These are phyloP conservation scores for Candolleomyces aberdarensis DNA, from an alignment of 768 basidiomycete genomes.

Conservation along the genomic window DNA sequence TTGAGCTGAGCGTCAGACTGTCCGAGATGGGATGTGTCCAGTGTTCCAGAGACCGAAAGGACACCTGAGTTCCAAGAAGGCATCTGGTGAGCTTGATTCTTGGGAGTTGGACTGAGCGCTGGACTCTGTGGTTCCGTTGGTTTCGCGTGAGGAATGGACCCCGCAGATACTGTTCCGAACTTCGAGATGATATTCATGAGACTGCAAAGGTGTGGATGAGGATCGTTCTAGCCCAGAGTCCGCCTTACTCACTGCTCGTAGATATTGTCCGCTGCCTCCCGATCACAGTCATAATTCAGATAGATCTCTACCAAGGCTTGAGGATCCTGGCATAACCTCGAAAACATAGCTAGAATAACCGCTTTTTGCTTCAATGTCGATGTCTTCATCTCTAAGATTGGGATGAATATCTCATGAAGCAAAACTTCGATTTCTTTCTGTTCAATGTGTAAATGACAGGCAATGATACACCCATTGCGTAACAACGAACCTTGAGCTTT, in stretches of 20 bases:
- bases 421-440: slow-evolving; percentile 99
- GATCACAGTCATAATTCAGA: slow-evolving; percentile 98
- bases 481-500: slow-evolving; percentile 76
- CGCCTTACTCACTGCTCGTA: slow-evolving; percentile 77
- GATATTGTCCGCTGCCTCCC: slow-evolving; percentile 92
- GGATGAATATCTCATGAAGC: slow-evolving; percentile 98
- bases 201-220: slow-evolving; percentile 31
- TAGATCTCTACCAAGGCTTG: slow-evolving; percentile 98
- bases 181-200: slow-evolving; percentile 96
- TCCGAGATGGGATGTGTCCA: slow-evolving; percentile 66
- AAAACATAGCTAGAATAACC: slow-evolving; percentile 85
- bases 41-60: slow-evolving; percentile 59
- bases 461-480: slow-evolving; percentile 7
- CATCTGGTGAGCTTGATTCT: slow-evolving; percentile 34
- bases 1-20: slow-evolving; percentile 82
- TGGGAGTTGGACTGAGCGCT: slow-evolving; percentile 49
- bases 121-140: slow-evolving; percentile 59
- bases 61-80: slow-evolving; percentile 67
- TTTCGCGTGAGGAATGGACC: slow-evolving; percentile 54
- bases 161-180: slow-evolving; percentile 42
- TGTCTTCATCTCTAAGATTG: slow-evolving; percentile 96
- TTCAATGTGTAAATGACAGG: slow-evolving; percentile 5
- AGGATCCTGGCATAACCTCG: slow-evolving; percentile 88
- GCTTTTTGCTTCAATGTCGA: slow-evolving; percentile 95
- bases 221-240: neutral